Base-by-base conservation (phyloP, 1,284 basidiomycete species). In the Dichomitus squalens region DNA sequence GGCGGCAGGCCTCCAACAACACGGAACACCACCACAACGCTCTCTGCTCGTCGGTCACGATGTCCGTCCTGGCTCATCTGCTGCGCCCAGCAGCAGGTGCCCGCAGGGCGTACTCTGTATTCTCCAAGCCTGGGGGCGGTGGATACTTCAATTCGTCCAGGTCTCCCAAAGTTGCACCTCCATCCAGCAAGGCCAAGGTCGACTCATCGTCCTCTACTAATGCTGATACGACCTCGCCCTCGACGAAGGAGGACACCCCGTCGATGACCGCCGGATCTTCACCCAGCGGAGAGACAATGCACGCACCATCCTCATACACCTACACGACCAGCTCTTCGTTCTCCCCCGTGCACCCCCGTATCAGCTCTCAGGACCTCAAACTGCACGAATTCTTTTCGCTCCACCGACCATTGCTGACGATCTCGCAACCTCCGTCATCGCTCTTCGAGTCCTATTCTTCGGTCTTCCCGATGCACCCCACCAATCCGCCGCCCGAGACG, bases 341-440 rank as follows among this genome's bases (percentile, higher is more conserved):
- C 21, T 57, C 64, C 9, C 72, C 72, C 21, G 49, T 67, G 20
- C 87, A 90, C 67, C 85, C 86, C 5, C 66, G 79, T 18, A 66
- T 90, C 56, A 83, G 78, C 53, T 68, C 84, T 16, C 83, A 85
- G 62, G 88, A 90, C 61, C 85, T 88, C 70, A 86, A 84, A 64
- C 78, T 90, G 14, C 88, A 91, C 66, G 87, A 88, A 56, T 92
- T 92, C 73, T 92, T 92, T 74, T 84, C 90, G 3, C 73, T 90
- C 36, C 85, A 92, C 65, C 80, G 90, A 31, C 90, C 90, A 1
- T 77, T 92, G 4, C 81, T 91, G 16, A 79, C 88, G 21, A 75
- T 92, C 40, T 74, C 79, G 25, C 80, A 85, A 61, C 82, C 89
- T 0, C 61, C 75, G 0, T 70, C 81, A 5, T 66, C 79, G 27